Percentiles rank a stretch among this genome's conserved stretches.
Conservation (phyloP, 306 rosid species). For the Pachyrhizus erosus region DNA sequence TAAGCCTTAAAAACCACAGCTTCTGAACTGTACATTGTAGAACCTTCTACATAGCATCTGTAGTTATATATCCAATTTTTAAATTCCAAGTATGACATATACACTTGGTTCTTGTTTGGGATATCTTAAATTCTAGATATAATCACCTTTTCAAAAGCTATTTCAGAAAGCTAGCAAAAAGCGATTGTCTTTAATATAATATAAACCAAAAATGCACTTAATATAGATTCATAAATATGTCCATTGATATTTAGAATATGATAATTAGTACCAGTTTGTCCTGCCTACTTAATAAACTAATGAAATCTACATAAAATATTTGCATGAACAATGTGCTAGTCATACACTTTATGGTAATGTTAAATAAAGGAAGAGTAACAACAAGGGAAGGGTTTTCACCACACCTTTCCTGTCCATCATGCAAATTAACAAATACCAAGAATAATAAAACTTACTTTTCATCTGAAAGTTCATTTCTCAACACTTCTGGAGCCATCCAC, state of each 20-base stretch:
- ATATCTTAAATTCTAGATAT: not conserved
- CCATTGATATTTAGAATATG: constrained; percentile 17
- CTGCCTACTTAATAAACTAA: not conserved
- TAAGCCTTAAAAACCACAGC: not conserved
- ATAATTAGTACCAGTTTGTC: not conserved
- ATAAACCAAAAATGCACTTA: not conserved
- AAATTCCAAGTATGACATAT: not conserved
- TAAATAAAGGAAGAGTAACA: constrained; percentile 6
- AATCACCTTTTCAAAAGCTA: not conserved
- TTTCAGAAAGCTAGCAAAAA: not conserved
- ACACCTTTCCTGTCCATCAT: not conserved
- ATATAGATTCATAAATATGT: not conserved
- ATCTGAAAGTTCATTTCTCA: constrained; percentile 94
- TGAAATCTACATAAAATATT: not conserved
- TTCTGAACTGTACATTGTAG: not conserved
- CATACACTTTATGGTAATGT: constrained; percentile 5
- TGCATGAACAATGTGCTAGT: not conserved
- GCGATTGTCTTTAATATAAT: not conserved
- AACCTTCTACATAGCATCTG: not conserved
- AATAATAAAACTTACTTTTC: constrained; percentile 74
- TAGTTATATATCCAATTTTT: constrained; percentile 6
- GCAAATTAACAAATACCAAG: constrained; percentile 30
- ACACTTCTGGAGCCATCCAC: constrained; percentile 99
- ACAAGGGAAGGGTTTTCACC: not conserved
- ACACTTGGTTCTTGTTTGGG: not conserved